phyloP scores from a whole-genome alignment of 2,329 filamentous ascomycete species.

The Phyllosticta ampelicida region DNA sequence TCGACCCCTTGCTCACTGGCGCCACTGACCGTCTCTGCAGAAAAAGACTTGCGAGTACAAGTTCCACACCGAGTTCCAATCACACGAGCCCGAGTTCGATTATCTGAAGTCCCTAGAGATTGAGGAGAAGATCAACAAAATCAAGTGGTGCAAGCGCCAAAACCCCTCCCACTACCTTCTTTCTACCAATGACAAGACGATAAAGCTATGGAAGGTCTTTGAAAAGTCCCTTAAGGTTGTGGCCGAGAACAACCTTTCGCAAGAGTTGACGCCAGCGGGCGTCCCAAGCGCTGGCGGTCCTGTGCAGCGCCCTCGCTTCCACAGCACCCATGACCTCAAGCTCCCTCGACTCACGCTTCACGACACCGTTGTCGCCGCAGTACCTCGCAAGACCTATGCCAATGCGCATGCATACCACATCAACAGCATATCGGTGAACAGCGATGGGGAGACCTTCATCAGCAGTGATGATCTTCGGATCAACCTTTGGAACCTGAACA shows the following conservation, averaged over 20 bases:
- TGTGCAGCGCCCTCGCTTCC: conserved; percentile 68
- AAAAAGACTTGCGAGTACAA: conserved; percentile 99
- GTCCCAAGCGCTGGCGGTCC: conserved; percentile 67
- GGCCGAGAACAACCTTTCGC: conserved; percentile 95
- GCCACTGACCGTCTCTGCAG: conserved; percentile 36
- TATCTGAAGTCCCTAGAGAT: conserved; percentile 99
- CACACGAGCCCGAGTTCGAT: conserved; percentile 98
- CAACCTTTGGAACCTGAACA: conserved; percentile 98
- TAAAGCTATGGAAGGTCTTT: conserved; percentile 99
- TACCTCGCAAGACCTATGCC: conserved; percentile 90
- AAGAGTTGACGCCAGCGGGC: conserved; percentile 73
- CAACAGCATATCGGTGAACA: conserved; percentile 99
- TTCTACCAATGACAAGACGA: conserved; percentile 99
- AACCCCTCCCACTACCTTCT: conserved; percentile 97
- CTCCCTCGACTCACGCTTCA: conserved; percentile 94
- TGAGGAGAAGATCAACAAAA: conserved; percentile 99
- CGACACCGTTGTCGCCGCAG: conserved; percentile 93
- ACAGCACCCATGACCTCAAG: conserved; percentile 72
- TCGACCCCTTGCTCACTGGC: conserved; percentile 1
- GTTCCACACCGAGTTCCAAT: conserved; percentile 99
- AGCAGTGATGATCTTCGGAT: conserved; percentile 96
- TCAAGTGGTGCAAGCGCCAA: conserved; percentile 98
- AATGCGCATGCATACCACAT: conserved; percentile 99
- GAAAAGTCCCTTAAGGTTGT: conserved; percentile 99
- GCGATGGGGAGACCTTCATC: conserved; percentile 97